Conservation (phyloP, 2,329 filamentous ascomycete genomes). For the Metarhizium guizhouense region DNA sequence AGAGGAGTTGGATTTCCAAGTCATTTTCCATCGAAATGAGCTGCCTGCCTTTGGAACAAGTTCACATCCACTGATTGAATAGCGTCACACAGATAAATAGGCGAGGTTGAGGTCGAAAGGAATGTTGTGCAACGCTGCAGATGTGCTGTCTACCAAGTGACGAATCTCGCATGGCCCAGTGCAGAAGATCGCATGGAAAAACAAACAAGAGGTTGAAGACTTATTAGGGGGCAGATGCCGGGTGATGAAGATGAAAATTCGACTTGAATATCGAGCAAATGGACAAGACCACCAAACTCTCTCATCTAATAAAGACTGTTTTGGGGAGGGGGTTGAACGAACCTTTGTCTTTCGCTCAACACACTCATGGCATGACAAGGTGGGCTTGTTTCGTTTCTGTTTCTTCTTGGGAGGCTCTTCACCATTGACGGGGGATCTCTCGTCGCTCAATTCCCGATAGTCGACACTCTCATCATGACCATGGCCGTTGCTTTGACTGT, state of each 20-base stretch:
- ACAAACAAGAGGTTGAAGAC: not conserved
- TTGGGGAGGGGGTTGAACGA: slow-evolving; percentile 16
- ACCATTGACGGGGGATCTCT: slow-evolving; percentile 11
- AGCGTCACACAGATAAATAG: not conserved
- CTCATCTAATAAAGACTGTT: no score
- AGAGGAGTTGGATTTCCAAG: no score
- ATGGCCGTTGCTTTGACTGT: not conserved
- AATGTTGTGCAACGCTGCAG: slow-evolving; percentile 5
- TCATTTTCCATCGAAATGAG: no score
- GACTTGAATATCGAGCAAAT: no score
- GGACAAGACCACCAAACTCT: no score
- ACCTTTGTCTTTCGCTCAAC: slow-evolving; percentile 79
- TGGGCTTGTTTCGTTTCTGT: slow-evolving; percentile 80
- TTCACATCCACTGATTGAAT: not conserved
- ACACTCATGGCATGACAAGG: slow-evolving; percentile 69
- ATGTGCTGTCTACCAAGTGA: not conserved
- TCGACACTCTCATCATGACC: slow-evolving; percentile 8
- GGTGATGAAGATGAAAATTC: not conserved
- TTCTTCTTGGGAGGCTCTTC: slow-evolving; percentile 51
- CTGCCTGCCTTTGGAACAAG: not conserved
- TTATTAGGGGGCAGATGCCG: not conserved
- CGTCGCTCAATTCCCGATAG: slow-evolving; percentile 7
- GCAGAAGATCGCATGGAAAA: not conserved
- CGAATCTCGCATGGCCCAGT: not conserved
- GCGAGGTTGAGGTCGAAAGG: not conserved